These are phyloP conservation scores for Tulasnella sp. DNA, from an alignment of 768 basidiomycete species.

Conservation along the genomic window DNA sequence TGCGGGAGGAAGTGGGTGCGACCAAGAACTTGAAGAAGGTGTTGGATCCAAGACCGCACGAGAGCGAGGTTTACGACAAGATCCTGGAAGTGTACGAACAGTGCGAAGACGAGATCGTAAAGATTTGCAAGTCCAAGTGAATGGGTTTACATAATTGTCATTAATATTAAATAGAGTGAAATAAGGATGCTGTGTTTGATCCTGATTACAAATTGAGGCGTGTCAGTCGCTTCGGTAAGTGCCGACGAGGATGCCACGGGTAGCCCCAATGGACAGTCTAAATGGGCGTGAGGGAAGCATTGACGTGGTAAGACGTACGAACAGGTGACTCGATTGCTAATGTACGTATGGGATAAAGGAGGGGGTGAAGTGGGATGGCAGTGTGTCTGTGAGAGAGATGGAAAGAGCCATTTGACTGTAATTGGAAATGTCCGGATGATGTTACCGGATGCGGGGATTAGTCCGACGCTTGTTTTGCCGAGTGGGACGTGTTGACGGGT, in stretches of 20 bases:
- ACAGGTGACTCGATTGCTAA: background rate
- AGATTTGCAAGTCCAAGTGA: background rate
- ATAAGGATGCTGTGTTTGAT: background rate
- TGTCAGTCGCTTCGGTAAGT: background rate
- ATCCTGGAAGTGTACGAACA: slow-evolving; percentile 41
- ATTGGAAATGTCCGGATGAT: background rate
- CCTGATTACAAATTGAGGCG: background rate
- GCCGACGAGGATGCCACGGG: background rate
- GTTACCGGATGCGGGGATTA: background rate
- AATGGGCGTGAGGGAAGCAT: background rate
- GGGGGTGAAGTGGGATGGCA: background rate
- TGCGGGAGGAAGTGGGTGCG: slow-evolving; percentile 34
- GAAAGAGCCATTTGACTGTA: background rate
- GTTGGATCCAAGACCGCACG: slow-evolving; percentile 40
- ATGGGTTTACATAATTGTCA: background rate
- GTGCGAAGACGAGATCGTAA: slow-evolving; percentile 44
- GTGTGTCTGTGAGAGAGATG: background rate
- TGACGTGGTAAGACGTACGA: background rate
- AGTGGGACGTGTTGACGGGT: background rate
- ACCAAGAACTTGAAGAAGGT: slow-evolving; percentile 41
- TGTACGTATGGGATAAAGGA: background rate
- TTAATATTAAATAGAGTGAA: background rate
- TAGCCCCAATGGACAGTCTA: background rate
- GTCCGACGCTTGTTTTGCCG: background rate
- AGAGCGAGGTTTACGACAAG: slow-evolving; percentile 39